Evolutionary conservation across 208 protist species (phyloP).

Genomic region (Trypanosoma boissoni): DNA sequence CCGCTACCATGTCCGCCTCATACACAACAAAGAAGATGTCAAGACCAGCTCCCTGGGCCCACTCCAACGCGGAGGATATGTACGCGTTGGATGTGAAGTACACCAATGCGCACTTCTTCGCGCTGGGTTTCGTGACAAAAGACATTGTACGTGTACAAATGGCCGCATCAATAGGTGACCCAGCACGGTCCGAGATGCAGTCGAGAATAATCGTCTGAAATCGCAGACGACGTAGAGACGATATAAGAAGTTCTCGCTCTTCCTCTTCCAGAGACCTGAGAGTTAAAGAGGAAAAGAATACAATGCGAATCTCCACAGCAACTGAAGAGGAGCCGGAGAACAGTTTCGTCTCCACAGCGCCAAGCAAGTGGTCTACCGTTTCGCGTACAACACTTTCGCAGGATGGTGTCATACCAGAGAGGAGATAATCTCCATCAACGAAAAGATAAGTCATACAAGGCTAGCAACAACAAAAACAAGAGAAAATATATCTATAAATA

Average conservation of each 20-base stretch:
- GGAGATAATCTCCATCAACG: constrained; percentile 76
- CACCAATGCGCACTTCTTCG: constrained; percentile 12
- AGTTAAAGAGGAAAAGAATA: constrained; percentile 66
- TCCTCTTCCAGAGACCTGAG: constrained; percentile 38
- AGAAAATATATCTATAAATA: constrained; percentile 1
- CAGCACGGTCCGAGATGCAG: constrained; percentile 45
- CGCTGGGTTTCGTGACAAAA: constrained; percentile 31
- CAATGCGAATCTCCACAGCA: constrained; percentile 41
- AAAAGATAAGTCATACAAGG: constrained; percentile 53
- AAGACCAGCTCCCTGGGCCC: constrained; percentile 28
- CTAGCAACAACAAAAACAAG: background rate
- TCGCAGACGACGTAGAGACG: constrained; percentile 51
- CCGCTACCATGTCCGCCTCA: constrained; percentile 57
- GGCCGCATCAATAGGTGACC: constrained; percentile 70
- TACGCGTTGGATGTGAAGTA: constrained; percentile 58
- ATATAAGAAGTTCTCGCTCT: constrained; percentile 46
- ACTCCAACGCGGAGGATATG: constrained; percentile 57
- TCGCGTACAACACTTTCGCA: constrained; percentile 40
- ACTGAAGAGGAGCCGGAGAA: constrained; percentile 12
- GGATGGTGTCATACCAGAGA: constrained; percentile 58
- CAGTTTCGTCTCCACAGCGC: constrained; percentile 45
- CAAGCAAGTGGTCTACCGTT: constrained; percentile 38
- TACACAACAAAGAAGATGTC: constrained; percentile 63
- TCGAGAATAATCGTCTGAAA: constrained; percentile 67
- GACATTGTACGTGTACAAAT: constrained; percentile 65